phyloP scores from a whole-genome alignment of 768 basidiomycete genomes.

The Lentinula edodes region DNA sequence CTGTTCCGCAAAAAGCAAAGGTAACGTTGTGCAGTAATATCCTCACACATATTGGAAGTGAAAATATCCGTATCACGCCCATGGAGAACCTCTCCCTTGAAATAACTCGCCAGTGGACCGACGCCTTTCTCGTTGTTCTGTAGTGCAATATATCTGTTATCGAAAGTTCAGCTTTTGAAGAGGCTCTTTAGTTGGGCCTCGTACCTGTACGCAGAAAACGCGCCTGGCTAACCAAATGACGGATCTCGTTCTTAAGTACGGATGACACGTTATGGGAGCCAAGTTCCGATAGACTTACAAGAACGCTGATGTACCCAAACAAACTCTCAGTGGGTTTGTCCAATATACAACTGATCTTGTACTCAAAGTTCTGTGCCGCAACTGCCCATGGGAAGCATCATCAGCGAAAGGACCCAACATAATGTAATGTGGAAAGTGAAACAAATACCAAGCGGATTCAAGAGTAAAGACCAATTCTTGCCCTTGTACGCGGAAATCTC shows the following conservation, averaged over 20 bases:
- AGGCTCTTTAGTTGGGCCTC: slow-evolving; percentile 10
- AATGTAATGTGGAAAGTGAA: neutral
- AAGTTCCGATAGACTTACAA: slow-evolving; percentile 39
- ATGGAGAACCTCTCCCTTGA: slow-evolving; percentile 88
- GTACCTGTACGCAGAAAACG: slow-evolving; percentile 85
- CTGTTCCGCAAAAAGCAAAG: too few relatives aligned
- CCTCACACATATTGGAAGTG: slow-evolving; percentile 93
- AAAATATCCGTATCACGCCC: slow-evolving; percentile 88
- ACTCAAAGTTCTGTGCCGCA: slow-evolving; percentile 78
- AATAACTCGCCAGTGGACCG: slow-evolving; percentile 93
- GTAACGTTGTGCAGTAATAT: neutral
- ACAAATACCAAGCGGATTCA: slow-evolving; percentile 61
- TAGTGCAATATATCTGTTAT: slow-evolving; percentile 73
- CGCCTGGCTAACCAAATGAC: slow-evolving; percentile 57
- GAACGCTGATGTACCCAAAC: slow-evolving; percentile 95
- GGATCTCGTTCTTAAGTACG: neutral
- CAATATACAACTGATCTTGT: slow-evolving; percentile 69
- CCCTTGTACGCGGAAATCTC: slow-evolving; percentile 94
- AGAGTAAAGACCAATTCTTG: slow-evolving; percentile 70
- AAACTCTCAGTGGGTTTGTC: slow-evolving; percentile 80
- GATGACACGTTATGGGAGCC: too few relatives aligned
- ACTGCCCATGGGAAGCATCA: slow-evolving; percentile 25
- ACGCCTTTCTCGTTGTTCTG: slow-evolving; percentile 78
- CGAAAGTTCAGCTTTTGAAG: neutral
- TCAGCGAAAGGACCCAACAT: neutral